Conservation (phyloP, 129 eudicot species). For the Heracleum sosnowskyi region DNA sequence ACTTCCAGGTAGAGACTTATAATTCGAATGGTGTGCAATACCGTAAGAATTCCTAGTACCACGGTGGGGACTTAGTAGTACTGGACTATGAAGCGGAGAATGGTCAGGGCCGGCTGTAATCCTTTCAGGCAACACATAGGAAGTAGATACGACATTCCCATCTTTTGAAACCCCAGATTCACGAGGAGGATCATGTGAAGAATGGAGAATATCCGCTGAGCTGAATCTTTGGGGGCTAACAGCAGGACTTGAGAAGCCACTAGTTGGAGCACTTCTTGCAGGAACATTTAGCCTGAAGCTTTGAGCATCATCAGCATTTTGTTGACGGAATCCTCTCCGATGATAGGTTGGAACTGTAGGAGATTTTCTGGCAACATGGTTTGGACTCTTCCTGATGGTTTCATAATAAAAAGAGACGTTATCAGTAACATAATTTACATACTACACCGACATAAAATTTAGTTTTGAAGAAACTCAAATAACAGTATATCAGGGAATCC, state of each 20-base stretch:
- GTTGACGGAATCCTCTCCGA: constrained; percentile 37
- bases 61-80: constrained; percentile 25
- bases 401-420: constrained; percentile 12
- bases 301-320: constrained; percentile 26
- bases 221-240: constrained; percentile 64
- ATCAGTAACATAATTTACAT: neutral
- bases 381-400: constrained; percentile 22
- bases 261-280: constrained; percentile 73
- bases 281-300: constrained; percentile 47
- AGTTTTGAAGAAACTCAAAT: neutral
- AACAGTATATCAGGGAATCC: neutral
- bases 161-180: constrained; percentile 22
- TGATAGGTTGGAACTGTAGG: constrained; percentile 46
- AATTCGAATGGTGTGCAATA: constrained; percentile 12
- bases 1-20: constrained; percentile 31
- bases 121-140: constrained; percentile 13
- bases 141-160: constrained; percentile 14
- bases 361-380: constrained; percentile 18
- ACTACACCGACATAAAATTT: neutral
- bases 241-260: constrained; percentile 62
- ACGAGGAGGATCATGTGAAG: constrained; percentile 21
- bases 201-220: constrained; percentile 35
- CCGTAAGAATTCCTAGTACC: constrained; percentile 12
- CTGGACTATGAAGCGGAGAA: constrained; percentile 55
- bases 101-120: constrained; percentile 25